Conservation (phyloP, 768 basidiomycete species). For the Boletus bicolor region DNA sequence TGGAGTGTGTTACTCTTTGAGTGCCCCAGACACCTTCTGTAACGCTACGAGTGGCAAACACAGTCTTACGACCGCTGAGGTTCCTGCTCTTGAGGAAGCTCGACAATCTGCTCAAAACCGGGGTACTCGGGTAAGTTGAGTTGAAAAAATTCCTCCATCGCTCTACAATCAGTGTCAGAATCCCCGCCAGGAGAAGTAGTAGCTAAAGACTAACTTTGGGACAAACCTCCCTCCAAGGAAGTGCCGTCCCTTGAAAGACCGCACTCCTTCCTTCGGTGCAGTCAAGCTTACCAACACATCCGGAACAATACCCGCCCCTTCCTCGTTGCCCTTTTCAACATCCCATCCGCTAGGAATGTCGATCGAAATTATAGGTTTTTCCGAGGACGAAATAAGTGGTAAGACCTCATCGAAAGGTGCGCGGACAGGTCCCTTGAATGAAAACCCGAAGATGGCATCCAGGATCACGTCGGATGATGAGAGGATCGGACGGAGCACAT, state of each 20-base stretch:
- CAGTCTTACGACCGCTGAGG: slow-evolving; percentile 5
- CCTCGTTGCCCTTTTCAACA: slow-evolving; percentile 70
- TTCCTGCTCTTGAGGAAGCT: slow-evolving; percentile 41
- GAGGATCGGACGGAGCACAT: slow-evolving; percentile 48
- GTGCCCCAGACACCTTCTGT: background rate
- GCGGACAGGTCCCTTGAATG: slow-evolving; percentile 88
- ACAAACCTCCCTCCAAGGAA: slow-evolving; percentile 95
- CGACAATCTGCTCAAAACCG: slow-evolving; percentile 80
- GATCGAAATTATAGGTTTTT: slow-evolving; percentile 84
- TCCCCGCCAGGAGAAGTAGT: background rate
- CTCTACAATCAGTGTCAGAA: slow-evolving; percentile 39
- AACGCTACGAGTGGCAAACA: background rate
- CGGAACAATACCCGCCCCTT: slow-evolving; percentile 59
- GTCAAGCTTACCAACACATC: slow-evolving; percentile 88
- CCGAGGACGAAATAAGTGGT: slow-evolving; percentile 55
- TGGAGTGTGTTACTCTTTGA: background rate
- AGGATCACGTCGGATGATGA: slow-evolving; percentile 75
- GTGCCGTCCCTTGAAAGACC: slow-evolving; percentile 73
- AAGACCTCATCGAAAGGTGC: slow-evolving; percentile 82
- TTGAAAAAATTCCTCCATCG: slow-evolving; percentile 66
- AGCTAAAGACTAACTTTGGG: slow-evolving; percentile 59
- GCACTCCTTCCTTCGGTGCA: slow-evolving; percentile 89
- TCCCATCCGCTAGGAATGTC: slow-evolving; percentile 99
- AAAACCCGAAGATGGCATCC: slow-evolving; percentile 98
- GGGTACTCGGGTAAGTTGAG: slow-evolving; percentile 83